These are phyloP conservation scores for Stephanocyclus meneghinianus DNA, from an alignment of 352 stramenopile genomes.

Conservation along the genomic window DNA sequence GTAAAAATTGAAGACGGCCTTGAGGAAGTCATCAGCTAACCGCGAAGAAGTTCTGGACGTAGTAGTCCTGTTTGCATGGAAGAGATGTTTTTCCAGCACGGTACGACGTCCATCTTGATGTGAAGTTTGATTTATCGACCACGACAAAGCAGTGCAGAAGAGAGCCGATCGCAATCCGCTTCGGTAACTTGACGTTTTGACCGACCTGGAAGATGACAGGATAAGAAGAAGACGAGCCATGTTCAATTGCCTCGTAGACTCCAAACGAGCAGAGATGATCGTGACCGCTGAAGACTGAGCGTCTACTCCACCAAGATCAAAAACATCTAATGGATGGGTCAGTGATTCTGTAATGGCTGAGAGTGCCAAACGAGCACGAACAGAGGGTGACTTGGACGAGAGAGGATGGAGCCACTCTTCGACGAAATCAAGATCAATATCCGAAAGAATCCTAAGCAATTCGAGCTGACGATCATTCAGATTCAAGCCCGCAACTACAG, in stretches of 20 bases:
- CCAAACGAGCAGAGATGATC: constrained; percentile 26
- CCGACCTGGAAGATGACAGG: constrained; percentile 5
- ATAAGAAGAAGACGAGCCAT: constrained; percentile 38
- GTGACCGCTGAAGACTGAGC: constrained; percentile 11
- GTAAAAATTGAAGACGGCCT: neutral
- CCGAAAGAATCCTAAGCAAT: constrained; percentile 22
- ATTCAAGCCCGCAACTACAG: constrained; percentile 3
- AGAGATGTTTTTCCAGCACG: constrained; percentile 38
- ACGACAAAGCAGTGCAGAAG: constrained; percentile 43
- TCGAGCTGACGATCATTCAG: constrained; percentile 25
- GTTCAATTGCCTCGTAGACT: constrained; percentile 26
- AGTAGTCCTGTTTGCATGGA: neutral
- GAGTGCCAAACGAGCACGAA: constrained; percentile 18
- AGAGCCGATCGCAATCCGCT: constrained; percentile 30
- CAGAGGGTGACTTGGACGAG: constrained; percentile 19
- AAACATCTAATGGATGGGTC: neutral
- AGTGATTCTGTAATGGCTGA: neutral
- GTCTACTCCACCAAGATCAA: constrained; percentile 5
- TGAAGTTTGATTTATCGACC: constrained; percentile 40
- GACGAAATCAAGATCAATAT: constrained; percentile 14
- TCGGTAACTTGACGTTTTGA: constrained; percentile 5
- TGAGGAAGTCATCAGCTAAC: neutral
- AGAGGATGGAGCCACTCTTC: constrained; percentile 33
- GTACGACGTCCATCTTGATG: constrained; percentile 14
- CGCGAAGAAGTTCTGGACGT: neutral